Evolutionary conservation across 306 rosid species (phyloP).

Genomic region (Fagus sylvatica): DNA sequence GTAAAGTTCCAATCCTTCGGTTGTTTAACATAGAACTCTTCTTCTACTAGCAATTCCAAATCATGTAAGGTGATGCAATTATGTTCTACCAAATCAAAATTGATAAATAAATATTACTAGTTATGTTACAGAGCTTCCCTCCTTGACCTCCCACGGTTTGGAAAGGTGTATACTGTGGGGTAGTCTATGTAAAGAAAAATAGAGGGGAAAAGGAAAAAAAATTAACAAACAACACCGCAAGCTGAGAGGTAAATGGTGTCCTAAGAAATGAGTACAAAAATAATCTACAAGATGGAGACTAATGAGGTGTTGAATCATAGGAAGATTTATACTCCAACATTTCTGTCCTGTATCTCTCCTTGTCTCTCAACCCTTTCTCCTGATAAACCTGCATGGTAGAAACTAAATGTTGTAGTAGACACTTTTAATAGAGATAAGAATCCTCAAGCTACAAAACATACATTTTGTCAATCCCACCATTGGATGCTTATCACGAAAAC

Average conservation of each 20-base stretch:
- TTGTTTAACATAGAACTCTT: background rate
- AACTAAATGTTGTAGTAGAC: background rate
- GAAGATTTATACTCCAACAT: slow-evolving; percentile 64
- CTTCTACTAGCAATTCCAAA: background rate
- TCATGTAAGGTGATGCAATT: background rate
- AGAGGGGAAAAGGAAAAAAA: slow-evolving; percentile 7
- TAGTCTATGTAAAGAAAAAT: background rate
- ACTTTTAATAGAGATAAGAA: slow-evolving; percentile 3
- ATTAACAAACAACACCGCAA: slow-evolving; percentile 14
- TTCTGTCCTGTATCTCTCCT: slow-evolving; percentile 68
- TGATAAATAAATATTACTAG: background rate
- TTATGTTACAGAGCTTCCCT: background rate
- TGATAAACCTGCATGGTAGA: slow-evolving; percentile 60
- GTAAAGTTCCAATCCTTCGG: background rate
- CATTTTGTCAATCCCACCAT: background rate
- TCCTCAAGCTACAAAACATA: background rate
- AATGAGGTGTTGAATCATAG: slow-evolving; percentile 35
- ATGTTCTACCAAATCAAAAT: background rate
- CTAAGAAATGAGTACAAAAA: background rate
- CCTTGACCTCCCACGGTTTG: background rate
- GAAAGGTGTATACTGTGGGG: background rate
- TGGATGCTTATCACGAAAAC: background rate
- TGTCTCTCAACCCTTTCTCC: slow-evolving; percentile 69
- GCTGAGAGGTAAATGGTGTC: slow-evolving; percentile 10
- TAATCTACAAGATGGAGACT: slow-evolving; percentile 25